Evolutionary conservation across 169 alveolate genomes (phyloP).

Genomic region (Condylostoma magnum): DNA sequence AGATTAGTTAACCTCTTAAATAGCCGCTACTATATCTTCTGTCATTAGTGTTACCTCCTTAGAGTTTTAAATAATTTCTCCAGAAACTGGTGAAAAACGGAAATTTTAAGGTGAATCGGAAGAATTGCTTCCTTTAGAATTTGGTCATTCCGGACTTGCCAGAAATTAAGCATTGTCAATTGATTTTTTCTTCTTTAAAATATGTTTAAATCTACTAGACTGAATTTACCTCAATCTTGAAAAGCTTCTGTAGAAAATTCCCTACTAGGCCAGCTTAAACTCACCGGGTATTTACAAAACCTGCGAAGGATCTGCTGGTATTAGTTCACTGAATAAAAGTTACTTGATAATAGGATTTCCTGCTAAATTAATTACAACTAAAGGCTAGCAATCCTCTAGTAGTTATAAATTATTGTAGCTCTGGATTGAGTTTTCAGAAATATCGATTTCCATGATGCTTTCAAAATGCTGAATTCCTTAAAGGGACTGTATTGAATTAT

Average conservation of each 20-base stretch:
- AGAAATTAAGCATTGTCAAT: not conserved
- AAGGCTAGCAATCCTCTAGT: not conserved
- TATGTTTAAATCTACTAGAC: constrained; percentile 10
- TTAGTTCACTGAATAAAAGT: not conserved
- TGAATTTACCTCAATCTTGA: not conserved
- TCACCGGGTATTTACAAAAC: not conserved
- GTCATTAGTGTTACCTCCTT: too few species aligned
- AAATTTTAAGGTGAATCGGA: too few species aligned
- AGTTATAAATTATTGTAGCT: not conserved
- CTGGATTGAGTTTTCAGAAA: not conserved
- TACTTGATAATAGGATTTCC: not conserved
- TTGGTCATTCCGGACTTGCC: constrained; percentile 21
- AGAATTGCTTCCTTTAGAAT: too few species aligned
- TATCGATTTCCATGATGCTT: not conserved
- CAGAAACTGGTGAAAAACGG: too few species aligned
- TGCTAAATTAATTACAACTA: constrained; percentile 11
- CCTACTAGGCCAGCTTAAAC: not conserved
- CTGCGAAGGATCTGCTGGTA: not conserved
- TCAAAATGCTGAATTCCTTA: not conserved
- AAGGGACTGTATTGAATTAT: not conserved
- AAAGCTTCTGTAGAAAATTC: constrained; percentile 7
- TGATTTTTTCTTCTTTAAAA: not conserved
- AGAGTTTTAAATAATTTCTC: too few species aligned
- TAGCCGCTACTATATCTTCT: too few species aligned
- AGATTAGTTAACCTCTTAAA: too few species aligned